A percentile compares a stretch with the other conserved stretches of the same genome.
These are phyloP conservation scores for Rhizophora mangle DNA, from an alignment of 345 rosid genomes.

Conservation along the genomic window DNA sequence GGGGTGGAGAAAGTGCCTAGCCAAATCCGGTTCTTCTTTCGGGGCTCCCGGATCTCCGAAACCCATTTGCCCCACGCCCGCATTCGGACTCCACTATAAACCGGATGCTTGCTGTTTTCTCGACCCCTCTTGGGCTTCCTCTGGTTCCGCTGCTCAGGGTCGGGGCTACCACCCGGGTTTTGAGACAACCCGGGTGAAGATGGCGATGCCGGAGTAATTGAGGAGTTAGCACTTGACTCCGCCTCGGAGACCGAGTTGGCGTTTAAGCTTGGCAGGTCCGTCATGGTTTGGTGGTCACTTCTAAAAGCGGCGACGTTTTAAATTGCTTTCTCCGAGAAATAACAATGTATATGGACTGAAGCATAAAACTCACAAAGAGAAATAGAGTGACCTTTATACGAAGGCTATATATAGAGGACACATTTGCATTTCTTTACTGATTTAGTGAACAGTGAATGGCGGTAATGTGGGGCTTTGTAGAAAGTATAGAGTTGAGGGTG, in stretches of 20 bases:
- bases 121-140: slow-evolving; percentile 1
- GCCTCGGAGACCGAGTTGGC: slow-evolving; percentile 8
- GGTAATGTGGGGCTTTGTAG: neutral
- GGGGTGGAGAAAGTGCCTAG: slow-evolving; percentile 88
- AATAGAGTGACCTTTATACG: neutral
- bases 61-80: slow-evolving; percentile 98
- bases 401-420: neutral
- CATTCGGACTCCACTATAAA: slow-evolving; percentile 85
- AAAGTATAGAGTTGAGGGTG: neutral
- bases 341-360: too few relatives aligned
- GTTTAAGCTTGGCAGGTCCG: neutral
- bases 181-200: slow-evolving; percentile 14
- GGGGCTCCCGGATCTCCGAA: slow-evolving; percentile 94
- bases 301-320: too few relatives aligned
- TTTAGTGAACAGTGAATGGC: neutral
- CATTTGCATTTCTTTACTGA: neutral
- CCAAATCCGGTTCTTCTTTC: slow-evolving; percentile 96
- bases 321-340: too few relatives aligned
- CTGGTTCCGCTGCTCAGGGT: slow-evolving; percentile 12
- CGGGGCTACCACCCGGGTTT: slow-evolving; percentile 2
- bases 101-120: slow-evolving; percentile 45
- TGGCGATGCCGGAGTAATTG: slow-evolving; percentile 7
- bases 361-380: neutral
- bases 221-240: slow-evolving; percentile 13
- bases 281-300: neutral